Conservation (phyloP, 805 yeast species). For the Jamesozyma hellenica region DNA sequence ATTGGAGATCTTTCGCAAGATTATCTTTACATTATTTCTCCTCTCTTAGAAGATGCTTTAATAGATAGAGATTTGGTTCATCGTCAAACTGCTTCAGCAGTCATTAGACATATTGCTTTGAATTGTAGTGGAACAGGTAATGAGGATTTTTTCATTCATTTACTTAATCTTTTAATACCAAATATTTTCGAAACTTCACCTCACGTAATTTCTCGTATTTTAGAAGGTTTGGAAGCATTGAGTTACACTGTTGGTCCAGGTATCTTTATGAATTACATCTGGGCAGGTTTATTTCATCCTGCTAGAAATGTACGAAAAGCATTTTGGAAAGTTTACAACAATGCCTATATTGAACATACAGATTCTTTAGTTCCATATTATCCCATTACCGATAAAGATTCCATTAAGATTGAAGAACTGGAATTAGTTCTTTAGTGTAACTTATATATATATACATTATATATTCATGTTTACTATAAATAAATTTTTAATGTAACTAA, state of each 20-base stretch:
- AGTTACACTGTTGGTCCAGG: slow-evolving; percentile 71
- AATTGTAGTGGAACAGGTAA: slow-evolving; percentile 65
- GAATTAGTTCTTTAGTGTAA: slow-evolving; percentile 28
- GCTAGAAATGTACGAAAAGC: slow-evolving; percentile 76
- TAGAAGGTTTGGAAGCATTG: slow-evolving; percentile 70
- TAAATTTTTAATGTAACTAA: no score
- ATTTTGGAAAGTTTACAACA: slow-evolving; percentile 78
- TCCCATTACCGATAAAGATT: slow-evolving; percentile 43
- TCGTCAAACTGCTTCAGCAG: slow-evolving; percentile 90
- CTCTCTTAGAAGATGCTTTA: slow-evolving; percentile 78
- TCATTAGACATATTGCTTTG: slow-evolving; percentile 69
- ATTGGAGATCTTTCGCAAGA: slow-evolving; percentile 71
- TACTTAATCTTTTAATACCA: slow-evolving; percentile 73
- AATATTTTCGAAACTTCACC: slow-evolving; percentile 92
- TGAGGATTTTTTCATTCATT: slow-evolving; percentile 78
- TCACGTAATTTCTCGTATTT: slow-evolving; percentile 75
- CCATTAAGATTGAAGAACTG: slow-evolving; percentile 37
- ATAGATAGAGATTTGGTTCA: slow-evolving; percentile 87
- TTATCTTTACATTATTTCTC: slow-evolving; percentile 70
- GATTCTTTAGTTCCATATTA: slow-evolving; percentile 77
- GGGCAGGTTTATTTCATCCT: slow-evolving; percentile 91
- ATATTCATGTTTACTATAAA: no score
- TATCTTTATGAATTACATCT: slow-evolving; percentile 56
- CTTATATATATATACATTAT: no score
- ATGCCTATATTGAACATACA: slow-evolving; percentile 59